phyloP scores from a whole-genome alignment of 2,329 filamentous ascomycete genomes.

The Alternaria arbusti region DNA sequence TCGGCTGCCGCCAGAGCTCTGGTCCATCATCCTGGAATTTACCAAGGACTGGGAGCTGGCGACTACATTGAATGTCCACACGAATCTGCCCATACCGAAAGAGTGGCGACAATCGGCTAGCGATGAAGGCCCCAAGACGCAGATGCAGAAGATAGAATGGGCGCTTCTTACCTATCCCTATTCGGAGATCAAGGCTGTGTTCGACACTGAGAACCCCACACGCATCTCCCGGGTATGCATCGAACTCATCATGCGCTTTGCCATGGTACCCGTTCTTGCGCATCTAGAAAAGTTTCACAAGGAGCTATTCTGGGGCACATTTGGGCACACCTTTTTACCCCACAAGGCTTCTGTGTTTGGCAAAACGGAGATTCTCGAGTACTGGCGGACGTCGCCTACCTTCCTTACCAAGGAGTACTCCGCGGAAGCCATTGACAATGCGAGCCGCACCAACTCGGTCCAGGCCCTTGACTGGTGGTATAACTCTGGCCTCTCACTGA shows the following conservation, averaged over 20 bases:
- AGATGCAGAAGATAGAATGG: conserved; percentile 83
- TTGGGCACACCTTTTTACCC: conserved; percentile 79
- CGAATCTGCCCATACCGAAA: conserved; percentile 73
- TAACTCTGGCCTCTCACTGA: conserved; percentile 76
- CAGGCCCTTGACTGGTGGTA: conserved; percentile 93
- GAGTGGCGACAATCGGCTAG: conserved; percentile 73
- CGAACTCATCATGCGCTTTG: conserved; percentile 91
- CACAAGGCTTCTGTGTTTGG: conserved; percentile 91
- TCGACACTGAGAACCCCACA: conserved; percentile 72
- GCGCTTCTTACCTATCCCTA: conserved; percentile 77
- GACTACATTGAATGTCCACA: conserved; percentile 79
- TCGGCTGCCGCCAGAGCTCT: conserved; percentile 80
- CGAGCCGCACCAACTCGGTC: conserved; percentile 83
- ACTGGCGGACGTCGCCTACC: conserved; percentile 84
- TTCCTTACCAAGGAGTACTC: conserved; percentile 89
- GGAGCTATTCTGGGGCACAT: conserved; percentile 85
- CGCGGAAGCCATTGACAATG: conserved; percentile 82
- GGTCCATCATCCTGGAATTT: conserved; percentile 85
- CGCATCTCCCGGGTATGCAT: conserved; percentile 83
- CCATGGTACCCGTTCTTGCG: conserved; percentile 76
- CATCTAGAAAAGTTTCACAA: conserved; percentile 71
- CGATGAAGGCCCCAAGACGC: conserved; percentile 70
- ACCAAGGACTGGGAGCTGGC: conserved; percentile 91
- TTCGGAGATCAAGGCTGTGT: conserved; percentile 73
- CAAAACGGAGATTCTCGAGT: conserved; percentile 82